Base-by-base conservation (phyloP, 148 eudicot genomes). In the Agrostemma githago region DNA sequence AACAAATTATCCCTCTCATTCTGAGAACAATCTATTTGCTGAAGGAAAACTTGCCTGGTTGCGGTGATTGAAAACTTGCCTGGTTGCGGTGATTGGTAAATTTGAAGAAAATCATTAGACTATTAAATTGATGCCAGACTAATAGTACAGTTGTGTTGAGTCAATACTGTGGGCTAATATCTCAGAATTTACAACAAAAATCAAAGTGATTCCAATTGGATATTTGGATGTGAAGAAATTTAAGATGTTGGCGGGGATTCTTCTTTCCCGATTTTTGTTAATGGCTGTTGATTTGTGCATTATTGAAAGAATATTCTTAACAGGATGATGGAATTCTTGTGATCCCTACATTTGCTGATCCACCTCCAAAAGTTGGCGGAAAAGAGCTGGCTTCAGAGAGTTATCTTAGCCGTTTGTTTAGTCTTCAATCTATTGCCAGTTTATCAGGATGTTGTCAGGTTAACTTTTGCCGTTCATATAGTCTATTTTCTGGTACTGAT, bases 381-480 rank as follows among this genome's bases (percentile, higher is more conserved):
- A 94, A 89, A 80, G 97, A 87, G 76, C 78, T 87, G 65, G 63
- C 64, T 37, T 85, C 92, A 1, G 88, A 89, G 77, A 89, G 81
- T 53, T 89, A 88, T 74, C 79, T 82, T 62, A 85, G 77, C 76
- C 85, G 86, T 74, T 79, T 89, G 64, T 88, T 79, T 78, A 84
- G 92, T 63, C 83, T 94, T 41, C 76, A 79, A 69, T 86, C 93
- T 77, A 81, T 94, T 65, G 96, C 96, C 80, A 94, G 96, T 86
- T 79, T 94, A 83, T 89, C 98, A 61, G 98, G 98, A 79, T 91
- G 98, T 82, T 94, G 98, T 83, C 93, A 94, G 97, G 98, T 94
- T 37, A 76, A 72, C 75, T 61, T 62, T 68, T 66, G 17, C 19
- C 41, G 65, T 64, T 46, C 8, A 5, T 72, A 42, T 66, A 26